phyloP scores from a whole-genome alignment of 2,329 filamentous ascomycete species.

The Aspergillus luchuensis region DNA sequence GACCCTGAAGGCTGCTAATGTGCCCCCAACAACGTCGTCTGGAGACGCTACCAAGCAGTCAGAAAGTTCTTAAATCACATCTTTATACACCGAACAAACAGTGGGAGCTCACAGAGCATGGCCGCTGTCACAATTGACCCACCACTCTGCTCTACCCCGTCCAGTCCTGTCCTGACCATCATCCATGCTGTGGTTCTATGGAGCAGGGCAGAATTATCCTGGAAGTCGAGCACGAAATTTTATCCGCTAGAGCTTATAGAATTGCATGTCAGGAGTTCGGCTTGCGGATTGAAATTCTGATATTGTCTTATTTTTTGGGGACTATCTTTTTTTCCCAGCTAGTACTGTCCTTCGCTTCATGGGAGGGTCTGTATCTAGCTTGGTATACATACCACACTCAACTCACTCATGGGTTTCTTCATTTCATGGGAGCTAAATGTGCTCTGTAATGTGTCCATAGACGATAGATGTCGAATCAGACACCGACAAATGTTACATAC shows the following conservation, averaged over 20 bases:
- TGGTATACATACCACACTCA: neutral
- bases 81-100: neutral
- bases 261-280: slow-evolving; percentile 9
- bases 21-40: neutral
- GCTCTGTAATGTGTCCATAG: neutral
- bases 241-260: neutral
- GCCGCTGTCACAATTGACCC: neutral
- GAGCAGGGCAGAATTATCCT: neutral
- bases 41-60: neutral
- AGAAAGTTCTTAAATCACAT: neutral
- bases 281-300: neutral
- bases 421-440: neutral
- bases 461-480: neutral
- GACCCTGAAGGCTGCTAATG: neutral
- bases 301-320: neutral
- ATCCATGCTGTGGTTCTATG: neutral
- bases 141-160: neutral
- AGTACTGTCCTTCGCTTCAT: neutral
- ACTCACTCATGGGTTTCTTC: neutral
- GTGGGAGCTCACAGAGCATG: neutral
- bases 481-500: neutral
- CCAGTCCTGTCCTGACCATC: neutral
- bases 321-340: neutral
- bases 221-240: neutral
- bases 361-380: neutral